These are phyloP conservation scores for Yarrowia galli DNA, from an alignment of 1,139 yeast species.

Conservation along the genomic window DNA sequence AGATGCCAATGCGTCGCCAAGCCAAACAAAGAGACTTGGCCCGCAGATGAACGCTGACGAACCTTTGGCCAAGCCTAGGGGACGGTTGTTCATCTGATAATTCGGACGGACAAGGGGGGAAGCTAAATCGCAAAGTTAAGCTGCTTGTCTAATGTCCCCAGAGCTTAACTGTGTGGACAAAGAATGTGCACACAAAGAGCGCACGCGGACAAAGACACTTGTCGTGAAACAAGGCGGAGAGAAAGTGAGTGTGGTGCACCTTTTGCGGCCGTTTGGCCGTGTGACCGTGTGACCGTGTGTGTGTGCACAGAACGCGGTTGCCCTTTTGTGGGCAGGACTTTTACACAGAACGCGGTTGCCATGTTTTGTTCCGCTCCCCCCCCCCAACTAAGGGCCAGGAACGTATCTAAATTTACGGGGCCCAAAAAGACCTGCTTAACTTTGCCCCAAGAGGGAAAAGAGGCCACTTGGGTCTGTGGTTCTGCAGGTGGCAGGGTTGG, in stretches of 20 bases:
- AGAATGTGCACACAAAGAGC: background rate
- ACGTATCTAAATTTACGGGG: slow-evolving; percentile 2
- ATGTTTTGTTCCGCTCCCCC: too few species aligned
- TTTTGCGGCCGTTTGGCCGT: too few species aligned
- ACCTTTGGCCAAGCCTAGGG: background rate
- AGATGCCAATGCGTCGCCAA: slow-evolving; percentile 38
- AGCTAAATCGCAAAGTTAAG: background rate
- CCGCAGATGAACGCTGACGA: background rate
- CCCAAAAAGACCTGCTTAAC: slow-evolving; percentile 32
- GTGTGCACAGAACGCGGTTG: too few species aligned
- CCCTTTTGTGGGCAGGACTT: too few species aligned
- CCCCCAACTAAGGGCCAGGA: background rate
- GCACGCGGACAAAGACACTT: background rate
- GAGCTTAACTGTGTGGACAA: background rate
- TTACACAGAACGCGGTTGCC: too few species aligned
- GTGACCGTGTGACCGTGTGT: too few species aligned
- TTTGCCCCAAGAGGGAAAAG: slow-evolving; percentile 11
- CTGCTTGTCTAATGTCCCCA: background rate
- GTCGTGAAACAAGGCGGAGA: background rate
- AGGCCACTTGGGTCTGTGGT: background rate
- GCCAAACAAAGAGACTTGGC: slow-evolving; percentile 5
- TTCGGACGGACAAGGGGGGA: background rate
- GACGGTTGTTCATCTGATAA: slow-evolving; percentile 24
- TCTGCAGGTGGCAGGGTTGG: slow-evolving; percentile 21
- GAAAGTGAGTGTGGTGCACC: too few species aligned